Percentiles rank a stretch among this genome's conserved stretches.
Evolutionary conservation across 2,329 filamentous ascomycete genomes (phyloP).

Genomic region (Fusarium guadeloupense): DNA sequence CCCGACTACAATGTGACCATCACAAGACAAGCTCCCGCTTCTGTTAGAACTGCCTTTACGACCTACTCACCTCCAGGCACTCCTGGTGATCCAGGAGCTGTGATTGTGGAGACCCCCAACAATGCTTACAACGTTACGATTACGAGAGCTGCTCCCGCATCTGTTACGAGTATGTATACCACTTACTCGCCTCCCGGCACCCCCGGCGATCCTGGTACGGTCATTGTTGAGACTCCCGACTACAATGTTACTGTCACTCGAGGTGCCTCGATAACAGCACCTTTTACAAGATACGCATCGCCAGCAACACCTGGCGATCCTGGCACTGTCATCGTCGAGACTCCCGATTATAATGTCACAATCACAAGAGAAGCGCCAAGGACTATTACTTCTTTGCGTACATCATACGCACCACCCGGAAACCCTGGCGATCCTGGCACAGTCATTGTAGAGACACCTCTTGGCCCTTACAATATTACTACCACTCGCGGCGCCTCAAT

Average conservation of each 20-base stretch:
- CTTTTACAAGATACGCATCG: slow-evolving; percentile 9
- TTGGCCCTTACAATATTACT: slow-evolving; percentile 17
- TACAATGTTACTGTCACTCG: slow-evolving; percentile 19
- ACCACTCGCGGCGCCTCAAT: slow-evolving; percentile 18
- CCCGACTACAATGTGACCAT: slow-evolving; percentile 28
- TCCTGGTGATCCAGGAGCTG: slow-evolving; percentile 20
- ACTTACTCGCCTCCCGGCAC: slow-evolving; percentile 18
- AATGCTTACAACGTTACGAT: slow-evolving; percentile 21
- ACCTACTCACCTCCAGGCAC: slow-evolving; percentile 15
- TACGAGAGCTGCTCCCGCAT: slow-evolving; percentile 13
- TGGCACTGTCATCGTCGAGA: slow-evolving; percentile 15
- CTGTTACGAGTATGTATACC: slow-evolving; percentile 5
- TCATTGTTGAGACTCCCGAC: slow-evolving; percentile 22
- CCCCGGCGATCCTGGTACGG: slow-evolving; percentile 18
- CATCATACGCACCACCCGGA: slow-evolving; percentile 4
- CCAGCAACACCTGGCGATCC: slow-evolving; percentile 10
- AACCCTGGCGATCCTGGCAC: slow-evolving; percentile 18
- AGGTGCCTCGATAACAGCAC: slow-evolving; percentile 3
- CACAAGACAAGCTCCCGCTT: slow-evolving; percentile 8
- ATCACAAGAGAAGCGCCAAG: slow-evolving; percentile 2
- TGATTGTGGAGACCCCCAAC: slow-evolving; percentile 22
- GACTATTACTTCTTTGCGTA: not conserved
- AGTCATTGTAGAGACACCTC: slow-evolving; percentile 17
- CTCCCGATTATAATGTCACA: slow-evolving; percentile 10
- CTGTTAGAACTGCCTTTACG: slow-evolving; percentile 4